These are phyloP conservation scores for Trypanosoma conorhini DNA, from an alignment of 208 protist genomes.

Conservation along the genomic window DNA sequence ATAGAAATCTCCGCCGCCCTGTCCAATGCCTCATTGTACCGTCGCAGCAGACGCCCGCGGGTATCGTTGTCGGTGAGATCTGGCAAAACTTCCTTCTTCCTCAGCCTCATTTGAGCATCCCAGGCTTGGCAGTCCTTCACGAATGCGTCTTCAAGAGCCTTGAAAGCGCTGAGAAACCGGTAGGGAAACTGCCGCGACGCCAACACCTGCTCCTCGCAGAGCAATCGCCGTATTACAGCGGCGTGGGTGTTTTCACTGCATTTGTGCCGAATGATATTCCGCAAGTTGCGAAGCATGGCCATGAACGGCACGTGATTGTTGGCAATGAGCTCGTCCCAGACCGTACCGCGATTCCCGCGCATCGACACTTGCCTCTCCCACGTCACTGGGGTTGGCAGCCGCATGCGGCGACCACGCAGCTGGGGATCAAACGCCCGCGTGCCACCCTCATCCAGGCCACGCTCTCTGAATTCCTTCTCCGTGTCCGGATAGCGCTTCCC, in stretches of 20 bases:
- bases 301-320: slow-evolving; percentile 92
- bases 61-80: neutral
- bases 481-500: slow-evolving; percentile 93
- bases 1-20: slow-evolving; percentile 74
- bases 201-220: slow-evolving; percentile 69
- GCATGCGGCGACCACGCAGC: slow-evolving; percentile 91
- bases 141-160: slow-evolving; percentile 60
- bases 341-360: slow-evolving; percentile 82
- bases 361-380: slow-evolving; percentile 92
- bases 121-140: neutral
- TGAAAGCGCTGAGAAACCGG: slow-evolving; percentile 93
- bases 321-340: slow-evolving; percentile 93
- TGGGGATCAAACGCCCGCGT: slow-evolving; percentile 63
- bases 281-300: slow-evolving; percentile 95
- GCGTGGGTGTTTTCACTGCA: slow-evolving; percentile 63
- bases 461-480: slow-evolving; percentile 60
- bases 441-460: slow-evolving; percentile 31
- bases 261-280: slow-evolving; percentile 91
- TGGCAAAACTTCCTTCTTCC: neutral
- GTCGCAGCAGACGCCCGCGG: slow-evolving; percentile 27
- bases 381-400: slow-evolving; percentile 82
- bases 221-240: slow-evolving; percentile 38
- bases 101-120: slow-evolving; percentile 5
- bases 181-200: slow-evolving; percentile 90
- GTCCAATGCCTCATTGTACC: slow-evolving; percentile 76